Evolutionary conservation across 1,139 yeast genomes (phyloP).

Genomic region (Candida gigantensis): DNA sequence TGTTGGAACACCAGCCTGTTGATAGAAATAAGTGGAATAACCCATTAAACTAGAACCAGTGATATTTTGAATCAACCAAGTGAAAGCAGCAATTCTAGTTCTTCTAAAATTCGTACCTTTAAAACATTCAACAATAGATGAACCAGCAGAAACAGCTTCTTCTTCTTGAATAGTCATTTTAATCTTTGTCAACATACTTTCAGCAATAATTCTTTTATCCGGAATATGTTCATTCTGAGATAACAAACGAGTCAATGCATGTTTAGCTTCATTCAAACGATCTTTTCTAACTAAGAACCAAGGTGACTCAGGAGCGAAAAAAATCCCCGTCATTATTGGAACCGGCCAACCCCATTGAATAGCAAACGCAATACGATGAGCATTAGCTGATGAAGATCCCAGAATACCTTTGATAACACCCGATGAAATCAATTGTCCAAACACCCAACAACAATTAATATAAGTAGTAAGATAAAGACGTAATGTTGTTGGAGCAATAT

Average conservation of each 20-base stretch:
- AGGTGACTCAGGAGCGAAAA: conserved; percentile 44
- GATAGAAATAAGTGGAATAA: conserved; percentile 54
- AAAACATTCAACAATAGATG: conserved; percentile 51
- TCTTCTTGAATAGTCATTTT: conserved; percentile 49
- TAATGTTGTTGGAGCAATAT: conserved; percentile 49
- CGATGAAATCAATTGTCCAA: conserved; percentile 51
- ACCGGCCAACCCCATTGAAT: conserved; percentile 66
- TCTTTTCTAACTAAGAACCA: conserved; percentile 46
- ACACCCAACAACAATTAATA: conserved; percentile 50
- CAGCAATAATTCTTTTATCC: conserved; percentile 35
- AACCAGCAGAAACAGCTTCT: conserved; percentile 28
- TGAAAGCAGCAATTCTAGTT: conserved; percentile 52
- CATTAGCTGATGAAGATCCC: conserved; percentile 21
- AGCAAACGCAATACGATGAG: conserved; percentile 45
- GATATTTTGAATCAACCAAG: conserved; percentile 51
- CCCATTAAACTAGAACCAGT: conserved; percentile 57
- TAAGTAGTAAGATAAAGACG: conserved; percentile 51
- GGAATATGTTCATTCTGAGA: conserved; percentile 35
- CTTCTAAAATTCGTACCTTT: conserved; percentile 53
- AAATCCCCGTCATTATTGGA: conserved; percentile 40
- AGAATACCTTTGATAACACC: conserved; percentile 46
- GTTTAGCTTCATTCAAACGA: conserved; percentile 34
- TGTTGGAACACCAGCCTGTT: conserved; percentile 47
- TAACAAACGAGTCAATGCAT: conserved; percentile 34
- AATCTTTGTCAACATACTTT: conserved; percentile 43